A percentile compares a stretch with the other conserved stretches of the same genome.
These are phyloP conservation scores for Gossypium gossypioides DNA, from an alignment of 441 rosid genomes.

Conservation along the genomic window DNA sequence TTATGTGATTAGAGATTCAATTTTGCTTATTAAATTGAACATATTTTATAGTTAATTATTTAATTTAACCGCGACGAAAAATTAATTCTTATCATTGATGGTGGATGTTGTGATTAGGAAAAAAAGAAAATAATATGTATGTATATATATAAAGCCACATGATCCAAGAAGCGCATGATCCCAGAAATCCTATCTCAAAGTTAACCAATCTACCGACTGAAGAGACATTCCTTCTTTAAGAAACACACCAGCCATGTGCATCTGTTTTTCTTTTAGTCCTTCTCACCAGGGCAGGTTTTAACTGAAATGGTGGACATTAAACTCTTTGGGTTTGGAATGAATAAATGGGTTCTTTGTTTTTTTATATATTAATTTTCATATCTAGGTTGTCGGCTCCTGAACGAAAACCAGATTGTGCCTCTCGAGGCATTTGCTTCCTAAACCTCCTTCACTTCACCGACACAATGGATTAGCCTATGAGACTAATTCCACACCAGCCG, in stretches of 20 bases:
- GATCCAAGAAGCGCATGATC: slow-evolving; percentile 58
- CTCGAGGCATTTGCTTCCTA: slow-evolving; percentile 47
- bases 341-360: too few relatives aligned
- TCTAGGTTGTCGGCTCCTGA: slow-evolving; percentile 18
- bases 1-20: too few relatives aligned
- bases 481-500: slow-evolving; percentile 17
- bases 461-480: slow-evolving; percentile 38
- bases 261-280: neutral
- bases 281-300: neutral
- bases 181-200: slow-evolving; percentile 27
- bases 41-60: too few relatives aligned
- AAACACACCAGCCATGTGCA: slow-evolving; percentile 14
- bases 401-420: slow-evolving; percentile 22
- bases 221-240: slow-evolving; percentile 37
- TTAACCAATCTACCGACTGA: neutral
- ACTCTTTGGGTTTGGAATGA: neutral
- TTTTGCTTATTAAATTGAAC: too few relatives aligned
- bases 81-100: too few relatives aligned
- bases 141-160: slow-evolving; percentile 1
- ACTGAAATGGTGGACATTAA: neutral
- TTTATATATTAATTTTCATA: neutral
- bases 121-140: neutral
- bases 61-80: too few relatives aligned
- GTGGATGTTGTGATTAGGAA: neutral
- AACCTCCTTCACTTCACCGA: slow-evolving; percentile 26